These are phyloP conservation scores for Alternaria triticimaculans DNA, from an alignment of 2,329 filamentous ascomycete genomes.

Conservation along the genomic window DNA sequence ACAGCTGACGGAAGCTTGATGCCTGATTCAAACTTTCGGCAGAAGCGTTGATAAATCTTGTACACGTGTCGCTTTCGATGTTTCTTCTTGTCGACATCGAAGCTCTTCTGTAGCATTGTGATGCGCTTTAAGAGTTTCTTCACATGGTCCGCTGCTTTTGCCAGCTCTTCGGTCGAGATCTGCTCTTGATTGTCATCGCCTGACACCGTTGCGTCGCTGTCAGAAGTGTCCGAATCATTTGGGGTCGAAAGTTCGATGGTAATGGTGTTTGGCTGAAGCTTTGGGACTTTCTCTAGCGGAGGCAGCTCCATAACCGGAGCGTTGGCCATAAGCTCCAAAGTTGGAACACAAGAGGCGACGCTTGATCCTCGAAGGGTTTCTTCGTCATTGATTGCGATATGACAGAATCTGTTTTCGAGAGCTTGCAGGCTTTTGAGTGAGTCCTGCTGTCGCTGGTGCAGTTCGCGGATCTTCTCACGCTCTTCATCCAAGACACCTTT, in stretches of 20 bases:
- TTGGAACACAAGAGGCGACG: constrained; percentile 17
- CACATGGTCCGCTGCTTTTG: constrained; percentile 30
- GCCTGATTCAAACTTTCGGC: constrained; percentile 28
- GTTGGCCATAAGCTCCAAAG: constrained; percentile 20
- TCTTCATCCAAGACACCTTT: constrained; percentile 25
- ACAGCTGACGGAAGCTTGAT: background rate
- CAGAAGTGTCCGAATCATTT: constrained; percentile 24
- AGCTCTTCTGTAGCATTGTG: constrained; percentile 21
- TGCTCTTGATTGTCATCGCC: constrained; percentile 24
- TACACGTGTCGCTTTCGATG: constrained; percentile 20
- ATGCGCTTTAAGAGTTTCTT: constrained; percentile 30
- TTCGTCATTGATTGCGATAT: constrained; percentile 21
- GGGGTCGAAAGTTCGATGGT: background rate
- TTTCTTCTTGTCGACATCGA: constrained; percentile 2
- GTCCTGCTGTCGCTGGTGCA: constrained; percentile 36
- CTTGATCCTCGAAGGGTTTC: constrained; percentile 20
- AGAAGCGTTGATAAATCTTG: constrained; percentile 35
- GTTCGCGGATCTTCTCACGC: constrained; percentile 32
- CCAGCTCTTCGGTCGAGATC: constrained; percentile 29
- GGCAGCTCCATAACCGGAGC: background rate
- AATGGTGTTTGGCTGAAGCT: background rate
- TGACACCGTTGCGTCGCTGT: constrained; percentile 25
- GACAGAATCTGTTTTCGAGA: constrained; percentile 28
- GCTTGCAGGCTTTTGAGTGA: constrained; percentile 28
- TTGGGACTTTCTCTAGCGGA: background rate